Evolutionary conservation across 1,139 yeast species (phyloP).

Genomic region (Nadsonia starkeyi-henricii): DNA sequence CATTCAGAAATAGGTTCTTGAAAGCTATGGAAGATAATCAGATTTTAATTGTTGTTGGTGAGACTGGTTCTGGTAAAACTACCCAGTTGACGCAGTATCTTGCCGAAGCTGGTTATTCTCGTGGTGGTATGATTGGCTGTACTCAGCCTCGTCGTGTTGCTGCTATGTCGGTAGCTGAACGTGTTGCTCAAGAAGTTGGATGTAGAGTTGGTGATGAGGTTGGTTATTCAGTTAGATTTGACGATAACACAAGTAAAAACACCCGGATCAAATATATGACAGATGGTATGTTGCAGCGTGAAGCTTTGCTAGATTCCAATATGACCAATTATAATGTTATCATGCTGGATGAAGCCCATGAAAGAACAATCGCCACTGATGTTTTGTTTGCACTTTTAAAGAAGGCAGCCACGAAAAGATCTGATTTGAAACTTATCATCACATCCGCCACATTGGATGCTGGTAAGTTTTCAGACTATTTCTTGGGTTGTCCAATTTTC

Average conservation of each 20-base stretch:
- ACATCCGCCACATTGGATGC: constrained; percentile 93
- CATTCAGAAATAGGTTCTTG: constrained; percentile 45
- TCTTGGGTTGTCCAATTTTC: constrained; percentile 65
- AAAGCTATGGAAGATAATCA: constrained; percentile 53
- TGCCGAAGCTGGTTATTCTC: constrained; percentile 58
- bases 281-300: constrained; percentile 86
- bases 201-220: constrained; percentile 63
- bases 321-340: constrained; percentile 67
- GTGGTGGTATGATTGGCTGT: constrained; percentile 58
- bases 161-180: constrained; percentile 79
- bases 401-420: constrained; percentile 53
- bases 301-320: constrained; percentile 61
- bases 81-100: constrained; percentile 84
- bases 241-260: constrained; percentile 46
- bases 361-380: constrained; percentile 88
- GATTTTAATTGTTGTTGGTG: constrained; percentile 76
- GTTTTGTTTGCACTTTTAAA: constrained; percentile 75
- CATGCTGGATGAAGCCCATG: constrained; percentile 94
- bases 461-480: constrained; percentile 63
- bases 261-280: constrained; percentile 85
- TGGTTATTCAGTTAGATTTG: constrained; percentile 81
- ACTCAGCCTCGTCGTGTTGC: constrained; percentile 97
- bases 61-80: constrained; percentile 95
- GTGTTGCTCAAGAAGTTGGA: constrained; percentile 77
- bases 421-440: constrained; percentile 63